Evolutionary conservation across 495 filamentous ascomycete species (phyloP).

Genomic region (Chaetomium fimeti): DNA sequence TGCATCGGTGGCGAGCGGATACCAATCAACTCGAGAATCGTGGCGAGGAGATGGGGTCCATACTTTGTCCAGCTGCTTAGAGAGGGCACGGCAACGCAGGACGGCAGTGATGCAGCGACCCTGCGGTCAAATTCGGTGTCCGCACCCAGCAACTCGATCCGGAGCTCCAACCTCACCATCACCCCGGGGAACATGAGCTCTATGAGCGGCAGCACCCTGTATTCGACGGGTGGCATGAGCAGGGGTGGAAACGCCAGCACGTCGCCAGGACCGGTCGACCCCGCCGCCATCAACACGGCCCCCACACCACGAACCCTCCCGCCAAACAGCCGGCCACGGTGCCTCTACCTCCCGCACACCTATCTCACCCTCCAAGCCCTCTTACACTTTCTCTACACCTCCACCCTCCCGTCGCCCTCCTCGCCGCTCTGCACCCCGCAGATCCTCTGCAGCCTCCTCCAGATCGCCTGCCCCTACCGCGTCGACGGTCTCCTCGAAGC

Average conservation of each 20-base stretch:
- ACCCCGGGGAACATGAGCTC: slow-evolving; percentile 64
- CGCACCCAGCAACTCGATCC: slow-evolving; percentile 47
- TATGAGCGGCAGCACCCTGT: slow-evolving; percentile 54
- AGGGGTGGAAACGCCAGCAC: slow-evolving; percentile 39
- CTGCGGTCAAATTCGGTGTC: slow-evolving; percentile 43
- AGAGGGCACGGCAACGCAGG: slow-evolving; percentile 63
- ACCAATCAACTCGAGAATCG: slow-evolving; percentile 85
- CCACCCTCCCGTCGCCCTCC: slow-evolving; percentile 69
- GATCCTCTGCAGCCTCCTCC: slow-evolving; percentile 90
- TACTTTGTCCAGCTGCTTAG: slow-evolving; percentile 89
- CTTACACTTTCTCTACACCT: slow-evolving; percentile 90
- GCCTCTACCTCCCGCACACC: slow-evolving; percentile 91
- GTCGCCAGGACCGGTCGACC: slow-evolving; percentile 38
- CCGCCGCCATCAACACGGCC: slow-evolving; percentile 45
- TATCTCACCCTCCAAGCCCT: slow-evolving; percentile 82
- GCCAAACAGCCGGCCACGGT: slow-evolving; percentile 73
- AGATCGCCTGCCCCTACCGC: slow-evolving; percentile 89
- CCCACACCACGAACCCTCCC: slow-evolving; percentile 55
- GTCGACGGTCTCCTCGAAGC: slow-evolving; percentile 90
- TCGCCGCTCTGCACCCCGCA: slow-evolving; percentile 88
- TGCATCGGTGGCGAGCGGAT: slow-evolving; percentile 87
- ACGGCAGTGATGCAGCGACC: slow-evolving; percentile 52
- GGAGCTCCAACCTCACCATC: slow-evolving; percentile 83
- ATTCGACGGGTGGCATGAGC: slow-evolving; percentile 46
- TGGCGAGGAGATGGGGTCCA: slow-evolving; percentile 86